These are phyloP conservation scores for Sporothrix euskadiensis DNA, from an alignment of 2,329 filamentous ascomycete genomes.

Conservation along the genomic window DNA sequence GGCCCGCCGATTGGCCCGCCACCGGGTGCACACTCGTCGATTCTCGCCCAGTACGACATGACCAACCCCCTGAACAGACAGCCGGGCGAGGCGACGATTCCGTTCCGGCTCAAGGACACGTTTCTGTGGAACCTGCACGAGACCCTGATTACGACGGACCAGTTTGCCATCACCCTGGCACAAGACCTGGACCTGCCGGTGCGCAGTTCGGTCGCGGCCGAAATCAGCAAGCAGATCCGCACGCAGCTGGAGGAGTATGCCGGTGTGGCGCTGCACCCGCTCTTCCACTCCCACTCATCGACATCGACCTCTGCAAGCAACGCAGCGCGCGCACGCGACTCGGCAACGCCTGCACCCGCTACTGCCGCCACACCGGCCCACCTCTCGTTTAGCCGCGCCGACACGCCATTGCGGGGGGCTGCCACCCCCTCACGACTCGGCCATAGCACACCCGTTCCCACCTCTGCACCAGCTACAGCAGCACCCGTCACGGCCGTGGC, in stretches of 20 bases:
- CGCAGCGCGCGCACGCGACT: not conserved
- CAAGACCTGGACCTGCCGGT: conserved; percentile 91
- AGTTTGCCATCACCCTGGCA: conserved; percentile 87
- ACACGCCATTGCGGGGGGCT: conserved; percentile 51
- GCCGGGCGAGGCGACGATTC: conserved; percentile 71
- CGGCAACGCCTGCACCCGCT: not conserved
- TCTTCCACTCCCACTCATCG: conserved; percentile 66
- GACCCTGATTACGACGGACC: conserved; percentile 87
- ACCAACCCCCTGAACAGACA: conserved; percentile 75
- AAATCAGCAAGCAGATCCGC: conserved; percentile 91
- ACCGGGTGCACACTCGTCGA: conserved; percentile 57
- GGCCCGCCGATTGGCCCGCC: conserved; percentile 33
- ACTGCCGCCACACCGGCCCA: not conserved
- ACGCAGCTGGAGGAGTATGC: conserved; percentile 96
- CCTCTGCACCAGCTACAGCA: not conserved
- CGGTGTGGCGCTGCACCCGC: conserved; percentile 85
- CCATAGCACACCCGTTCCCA: conserved; percentile 25
- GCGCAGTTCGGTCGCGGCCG: conserved; percentile 65
- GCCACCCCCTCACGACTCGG: not conserved
- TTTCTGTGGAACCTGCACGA: conserved; percentile 98
- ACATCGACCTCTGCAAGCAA: no score
- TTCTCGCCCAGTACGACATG: conserved; percentile 66
- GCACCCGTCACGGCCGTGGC: conserved; percentile 68
- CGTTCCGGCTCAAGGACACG: conserved; percentile 88
- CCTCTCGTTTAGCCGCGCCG: conserved; percentile 11